These are phyloP conservation scores for Groenewaldozyma salmanticensis DNA, from an alignment of 805 yeast genomes.

Conservation along the genomic window DNA sequence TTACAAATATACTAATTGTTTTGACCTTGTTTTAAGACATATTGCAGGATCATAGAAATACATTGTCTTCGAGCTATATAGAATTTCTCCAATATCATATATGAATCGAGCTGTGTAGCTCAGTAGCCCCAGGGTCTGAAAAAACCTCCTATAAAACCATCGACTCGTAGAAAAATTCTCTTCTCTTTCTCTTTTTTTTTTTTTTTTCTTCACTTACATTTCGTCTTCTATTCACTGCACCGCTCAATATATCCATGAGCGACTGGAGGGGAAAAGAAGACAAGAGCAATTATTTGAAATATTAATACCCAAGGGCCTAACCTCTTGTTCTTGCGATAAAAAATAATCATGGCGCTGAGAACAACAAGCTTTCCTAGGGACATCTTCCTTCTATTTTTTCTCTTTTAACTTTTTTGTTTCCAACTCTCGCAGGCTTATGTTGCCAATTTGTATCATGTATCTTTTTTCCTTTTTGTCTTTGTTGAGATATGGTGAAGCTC, in stretches of 20 bases:
- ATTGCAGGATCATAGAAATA: too few relatives aligned
- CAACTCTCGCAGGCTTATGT: background rate
- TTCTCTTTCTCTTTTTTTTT: slow-evolving; percentile 12
- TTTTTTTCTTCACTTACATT: slow-evolving; percentile 22
- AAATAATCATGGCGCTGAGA: background rate
- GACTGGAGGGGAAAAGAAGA: slow-evolving; percentile 29
- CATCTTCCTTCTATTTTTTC: background rate
- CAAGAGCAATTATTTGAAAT: slow-evolving; percentile 19
- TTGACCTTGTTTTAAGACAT: too few relatives aligned
- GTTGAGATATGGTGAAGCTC: too few relatives aligned
- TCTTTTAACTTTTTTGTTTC: background rate
- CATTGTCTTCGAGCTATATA: too few relatives aligned
- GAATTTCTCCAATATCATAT: too few relatives aligned
- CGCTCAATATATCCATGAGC: slow-evolving; percentile 15
- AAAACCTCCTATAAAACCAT: too few relatives aligned
- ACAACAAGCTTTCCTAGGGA: background rate
- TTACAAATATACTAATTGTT: too few relatives aligned
- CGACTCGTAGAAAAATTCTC: too few relatives aligned
- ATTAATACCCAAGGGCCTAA: slow-evolving; percentile 1
- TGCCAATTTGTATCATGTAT: background rate
- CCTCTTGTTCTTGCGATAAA: slow-evolving; percentile 1
- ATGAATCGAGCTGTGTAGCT: too few relatives aligned
- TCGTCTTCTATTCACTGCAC: slow-evolving; percentile 28
- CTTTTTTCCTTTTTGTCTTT: background rate
- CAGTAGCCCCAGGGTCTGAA: too few relatives aligned